A percentile compares a stretch with the other conserved stretches of the same genome.
phyloP scores from a whole-genome alignment of 1,284 basidiomycete species.

The Ustilago shanxiensis region DNA sequence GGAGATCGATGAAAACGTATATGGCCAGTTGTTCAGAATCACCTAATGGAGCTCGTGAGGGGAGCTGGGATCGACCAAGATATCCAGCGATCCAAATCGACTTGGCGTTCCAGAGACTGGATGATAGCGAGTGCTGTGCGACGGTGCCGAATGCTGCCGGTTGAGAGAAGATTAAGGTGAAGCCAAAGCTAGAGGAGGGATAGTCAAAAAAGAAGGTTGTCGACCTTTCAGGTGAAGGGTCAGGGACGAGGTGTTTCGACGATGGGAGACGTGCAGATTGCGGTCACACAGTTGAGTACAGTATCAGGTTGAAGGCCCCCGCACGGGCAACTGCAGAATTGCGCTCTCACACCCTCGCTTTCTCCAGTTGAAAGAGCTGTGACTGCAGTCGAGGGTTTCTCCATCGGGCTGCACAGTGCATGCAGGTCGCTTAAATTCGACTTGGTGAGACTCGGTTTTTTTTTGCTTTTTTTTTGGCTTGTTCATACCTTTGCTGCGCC shows the following conservation, averaged over 20 bases:
- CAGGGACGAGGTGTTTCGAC: constrained; percentile 1
- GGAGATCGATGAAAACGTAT: not conserved
- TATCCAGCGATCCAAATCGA: not conserved
- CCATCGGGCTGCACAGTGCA: constrained; percentile 27
- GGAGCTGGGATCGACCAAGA: not conserved
- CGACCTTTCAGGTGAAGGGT: not conserved
- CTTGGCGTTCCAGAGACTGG: not conserved
- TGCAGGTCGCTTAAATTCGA: constrained; percentile 16
- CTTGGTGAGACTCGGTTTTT: not conserved
- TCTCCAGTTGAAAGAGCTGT: too few relatives aligned
- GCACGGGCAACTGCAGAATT: not conserved
- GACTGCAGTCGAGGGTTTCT: not conserved
- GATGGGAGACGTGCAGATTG: not conserved
- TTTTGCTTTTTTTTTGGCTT: not conserved
- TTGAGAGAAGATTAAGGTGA: not conserved
- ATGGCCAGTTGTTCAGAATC: not conserved
- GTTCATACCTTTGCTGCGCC: not conserved
- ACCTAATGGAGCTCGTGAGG: not conserved
- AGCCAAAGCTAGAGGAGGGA: not conserved
- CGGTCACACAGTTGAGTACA: not conserved
- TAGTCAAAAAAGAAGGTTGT: constrained; percentile 2
- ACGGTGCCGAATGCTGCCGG: not conserved
- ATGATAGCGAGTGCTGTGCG: constrained; percentile 4
- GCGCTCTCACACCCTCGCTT: not conserved
- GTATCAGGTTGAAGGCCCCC: not conserved